Evolutionary conservation across 768 basidiomycete species (phyloP), one percentile per base, ranked within the genome.

Genomic region (Hericium erinaceus): DNA sequence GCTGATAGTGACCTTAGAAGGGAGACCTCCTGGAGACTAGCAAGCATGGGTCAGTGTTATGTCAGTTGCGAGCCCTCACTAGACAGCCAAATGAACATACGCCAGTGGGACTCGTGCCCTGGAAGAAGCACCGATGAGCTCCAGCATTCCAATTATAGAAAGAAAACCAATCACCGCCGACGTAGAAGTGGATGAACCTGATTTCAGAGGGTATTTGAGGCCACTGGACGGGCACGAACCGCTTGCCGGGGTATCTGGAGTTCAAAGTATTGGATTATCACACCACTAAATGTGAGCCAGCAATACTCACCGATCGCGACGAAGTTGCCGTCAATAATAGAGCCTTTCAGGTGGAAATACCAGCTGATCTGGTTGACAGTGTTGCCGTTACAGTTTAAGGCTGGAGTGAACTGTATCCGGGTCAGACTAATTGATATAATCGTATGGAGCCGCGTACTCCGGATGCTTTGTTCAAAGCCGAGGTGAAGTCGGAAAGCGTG

Each of bases 311-410:
- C 64, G 57, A 87, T 85, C 4, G 79, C 75, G 28, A 81, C 70
- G 58, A 87, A 87, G 3, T 63, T 63, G 13, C 87, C 87, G 64
- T 88, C 85, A 52, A 87, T 76, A 28, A 80, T 64, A n/a, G 84
- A 85, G 46, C 87, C 86, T 64, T 75, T 70, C 57, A 85, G 58
- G 64, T 87, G 77, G 72, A 82, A 84, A 67, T 85, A 85, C 77
- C 79, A 87, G 54, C 74, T 76, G 53, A 85, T 80, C 39, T 71
- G 62, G 58, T 70, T 73, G 53, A 84, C 62, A 54, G 48, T 68
- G 20, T 64, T 65, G 7, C 67, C 64, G 6, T 67, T 56, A 67
- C 83, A 85, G 58, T 75, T 69, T 12, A 85, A 64, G 7, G 70
- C 64, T 2, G 83, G 83, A 2, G 75, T 81, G 55, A 75, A 57